These are phyloP conservation scores for Tylopilus felleus DNA, from an alignment of 768 basidiomycete species.

Conservation along the genomic window DNA sequence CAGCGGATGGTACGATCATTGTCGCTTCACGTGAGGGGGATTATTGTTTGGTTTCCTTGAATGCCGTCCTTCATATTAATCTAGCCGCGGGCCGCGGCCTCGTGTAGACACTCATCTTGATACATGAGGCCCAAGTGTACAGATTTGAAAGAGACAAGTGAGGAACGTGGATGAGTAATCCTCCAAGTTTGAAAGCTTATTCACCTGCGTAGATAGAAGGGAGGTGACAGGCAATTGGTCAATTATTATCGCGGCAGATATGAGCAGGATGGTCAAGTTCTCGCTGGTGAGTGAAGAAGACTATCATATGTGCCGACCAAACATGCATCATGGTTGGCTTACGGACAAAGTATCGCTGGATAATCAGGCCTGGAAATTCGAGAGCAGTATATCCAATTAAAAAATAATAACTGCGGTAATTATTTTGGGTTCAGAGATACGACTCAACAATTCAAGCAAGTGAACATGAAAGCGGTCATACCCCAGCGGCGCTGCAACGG, in stretches of 20 bases:
- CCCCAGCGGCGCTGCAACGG: slow-evolving; percentile 14
- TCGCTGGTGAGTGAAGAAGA: too few relatives aligned
- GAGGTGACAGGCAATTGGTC: neutral
- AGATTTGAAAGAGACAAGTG: slow-evolving; percentile 4
- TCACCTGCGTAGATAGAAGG: slow-evolving; percentile 3
- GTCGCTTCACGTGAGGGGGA: neutral
- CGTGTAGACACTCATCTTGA: slow-evolving; percentile 9
- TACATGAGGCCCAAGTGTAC: slow-evolving; percentile 3
- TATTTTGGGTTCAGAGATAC: slow-evolving; percentile 5
- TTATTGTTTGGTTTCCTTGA: neutral
- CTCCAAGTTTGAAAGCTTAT: slow-evolving; percentile 16
- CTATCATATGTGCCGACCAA: neutral
- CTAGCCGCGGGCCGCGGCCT: slow-evolving; percentile 21
- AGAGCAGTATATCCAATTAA: slow-evolving; percentile 9
- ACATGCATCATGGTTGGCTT: neutral
- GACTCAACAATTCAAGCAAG: slow-evolving; percentile 4
- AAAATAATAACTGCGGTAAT: slow-evolving; percentile 1
- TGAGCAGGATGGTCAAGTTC: neutral
- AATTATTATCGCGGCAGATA: slow-evolving; percentile 1
- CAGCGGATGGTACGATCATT: neutral
- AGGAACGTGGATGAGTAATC: slow-evolving; percentile 6
- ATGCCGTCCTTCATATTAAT: neutral
- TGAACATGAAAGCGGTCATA: slow-evolving; percentile 4
- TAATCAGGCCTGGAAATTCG: neutral
- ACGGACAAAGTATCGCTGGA: neutral